These are phyloP conservation scores for Sphaerulina vaccinii DNA, from an alignment of 2,329 filamentous ascomycete species.

Conservation along the genomic window DNA sequence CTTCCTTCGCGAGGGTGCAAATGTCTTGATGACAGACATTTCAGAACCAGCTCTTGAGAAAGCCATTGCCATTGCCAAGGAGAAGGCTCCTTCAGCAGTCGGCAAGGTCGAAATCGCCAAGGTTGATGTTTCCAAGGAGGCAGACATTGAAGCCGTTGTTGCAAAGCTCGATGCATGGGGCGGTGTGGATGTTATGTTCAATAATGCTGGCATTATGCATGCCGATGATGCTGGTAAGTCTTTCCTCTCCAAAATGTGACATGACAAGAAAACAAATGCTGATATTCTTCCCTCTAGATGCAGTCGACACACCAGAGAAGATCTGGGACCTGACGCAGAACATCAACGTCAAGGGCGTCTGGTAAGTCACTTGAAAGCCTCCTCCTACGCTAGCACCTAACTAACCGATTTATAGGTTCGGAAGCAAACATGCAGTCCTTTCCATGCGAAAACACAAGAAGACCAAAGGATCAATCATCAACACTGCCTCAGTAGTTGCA, in stretches of 20 bases:
- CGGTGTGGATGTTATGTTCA: conserved; percentile 89
- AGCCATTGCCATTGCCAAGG: conserved; percentile 71
- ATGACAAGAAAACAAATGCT: conserved; percentile 2
- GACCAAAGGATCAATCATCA: conserved; percentile 78
- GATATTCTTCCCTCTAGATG: conserved; percentile 40
- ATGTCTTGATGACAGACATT: conserved; percentile 81
- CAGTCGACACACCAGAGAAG: conserved; percentile 78
- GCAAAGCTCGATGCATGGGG: conserved; percentile 78
- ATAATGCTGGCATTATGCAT: conserved; percentile 98
- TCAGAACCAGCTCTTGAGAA: conserved; percentile 74
- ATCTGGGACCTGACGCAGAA: conserved; percentile 93
- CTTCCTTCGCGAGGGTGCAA: conserved; percentile 84
- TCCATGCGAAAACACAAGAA: conserved; percentile 78
- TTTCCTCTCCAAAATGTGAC: neutral
- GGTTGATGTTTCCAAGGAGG: conserved; percentile 84
- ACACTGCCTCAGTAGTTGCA: conserved; percentile 86
- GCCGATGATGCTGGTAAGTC: conserved; percentile 53
- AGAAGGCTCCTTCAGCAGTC: conserved; percentile 59
- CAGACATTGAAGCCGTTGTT: conserved; percentile 71
- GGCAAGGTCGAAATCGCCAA: conserved; percentile 61
- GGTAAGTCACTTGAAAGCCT: conserved; percentile 45
- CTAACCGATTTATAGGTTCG: conserved; percentile 50
- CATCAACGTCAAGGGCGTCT: conserved; percentile 98
- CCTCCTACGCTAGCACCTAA: too few relatives aligned
- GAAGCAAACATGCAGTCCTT: conserved; percentile 85